Evolutionary conservation across 2,329 filamentous ascomycete species (phyloP), one percentile per base, ranked within the genome.

Genomic region (Ustulina deusta): DNA sequence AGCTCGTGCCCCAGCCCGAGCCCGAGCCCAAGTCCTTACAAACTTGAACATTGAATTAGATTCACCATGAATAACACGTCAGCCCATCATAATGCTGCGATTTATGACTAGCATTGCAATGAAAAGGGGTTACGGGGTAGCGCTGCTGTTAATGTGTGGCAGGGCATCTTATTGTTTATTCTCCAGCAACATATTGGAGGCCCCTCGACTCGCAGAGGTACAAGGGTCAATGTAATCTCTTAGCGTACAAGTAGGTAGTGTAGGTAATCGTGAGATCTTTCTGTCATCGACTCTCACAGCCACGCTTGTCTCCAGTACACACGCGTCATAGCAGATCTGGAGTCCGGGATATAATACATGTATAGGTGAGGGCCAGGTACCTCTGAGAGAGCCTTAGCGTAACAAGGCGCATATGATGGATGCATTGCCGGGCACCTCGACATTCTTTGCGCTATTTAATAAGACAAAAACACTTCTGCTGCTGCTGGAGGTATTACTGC

Each of bases 201-300:
- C 40, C 32, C 36, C 34, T 44, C 20, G 10, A 20, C 29, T 44
- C 7, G 46, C 49, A n/a, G 20, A 48, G n/a, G n/a, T n/a, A n/a
- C n/a, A n/a, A n/a, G n/a, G n/a, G n/a, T n/a, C n/a, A n/a, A n/a
- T 11, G 13, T 36, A 10, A 11, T 38, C 13, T 38, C 13, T 38
- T 15, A 38, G 2, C n/a, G 42, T 25, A 20, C 54, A 42, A 34
- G 46, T 20, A 38, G 40, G 51, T 36, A 36, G 9, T 54, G 9
- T 13, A 55, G 22, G 36, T 29, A 38, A 56, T 42, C 20, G 36
- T 54, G 48, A 56, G 63, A 38, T 40, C 22, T 63, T 63, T 59
- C 62, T 66, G 60, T 63, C 54, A 59, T 66, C 60, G 6, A 27
- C 44, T 32, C 36, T 55, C 65, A 66, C 60, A 66, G 65, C 65